These are phyloP conservation scores for Neoarthrinium moseri DNA, from an alignment of 2,329 filamentous ascomycete genomes.

Conservation along the genomic window DNA sequence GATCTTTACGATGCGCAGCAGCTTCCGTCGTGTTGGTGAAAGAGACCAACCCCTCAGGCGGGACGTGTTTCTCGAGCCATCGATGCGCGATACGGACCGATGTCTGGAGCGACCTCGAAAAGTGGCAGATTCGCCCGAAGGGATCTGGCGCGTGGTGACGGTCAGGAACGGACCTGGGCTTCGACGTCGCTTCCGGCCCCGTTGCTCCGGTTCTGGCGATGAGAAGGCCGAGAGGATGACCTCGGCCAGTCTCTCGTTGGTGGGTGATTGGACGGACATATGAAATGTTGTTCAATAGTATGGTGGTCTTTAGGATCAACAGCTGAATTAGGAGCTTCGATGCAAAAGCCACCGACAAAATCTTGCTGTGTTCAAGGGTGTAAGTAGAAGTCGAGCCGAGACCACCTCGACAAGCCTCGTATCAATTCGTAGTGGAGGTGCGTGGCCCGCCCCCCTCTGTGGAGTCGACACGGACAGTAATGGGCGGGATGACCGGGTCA, in stretches of 20 bases:
- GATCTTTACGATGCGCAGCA: conserved; percentile 37
- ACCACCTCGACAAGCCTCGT: conserved; percentile 5
- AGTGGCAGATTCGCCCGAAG: conserved; percentile 36
- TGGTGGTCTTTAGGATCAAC: neutral
- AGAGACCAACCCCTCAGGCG: conserved; percentile 24
- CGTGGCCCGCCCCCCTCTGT: neutral
- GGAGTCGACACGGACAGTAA: neutral
- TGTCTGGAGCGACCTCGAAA: conserved; percentile 39
- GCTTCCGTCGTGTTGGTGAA: conserved; percentile 39
- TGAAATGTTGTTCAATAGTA: neutral
- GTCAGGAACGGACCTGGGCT: conserved; percentile 25
- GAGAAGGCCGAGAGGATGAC: conserved; percentile 21
- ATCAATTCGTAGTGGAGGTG: conserved; percentile 1
- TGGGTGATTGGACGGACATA: conserved; percentile 20
- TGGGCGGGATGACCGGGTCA: neutral
- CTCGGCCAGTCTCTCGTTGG: conserved; percentile 22
- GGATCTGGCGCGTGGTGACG: conserved; percentile 22
- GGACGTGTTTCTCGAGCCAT: conserved; percentile 25
- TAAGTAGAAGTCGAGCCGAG: neutral
- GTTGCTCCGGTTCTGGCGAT: conserved; percentile 29
- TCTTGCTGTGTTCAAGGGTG: neutral
- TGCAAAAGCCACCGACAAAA: neutral
- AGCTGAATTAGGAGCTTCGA: too few relatives aligned
- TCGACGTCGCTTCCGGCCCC: conserved; percentile 35
- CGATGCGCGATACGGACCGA: conserved; percentile 34